A percentile compares a stretch with the other conserved stretches of the same genome.
These are phyloP conservation scores for Ustilago crameri DNA, from an alignment of 1,284 basidiomycete species.

Conservation along the genomic window DNA sequence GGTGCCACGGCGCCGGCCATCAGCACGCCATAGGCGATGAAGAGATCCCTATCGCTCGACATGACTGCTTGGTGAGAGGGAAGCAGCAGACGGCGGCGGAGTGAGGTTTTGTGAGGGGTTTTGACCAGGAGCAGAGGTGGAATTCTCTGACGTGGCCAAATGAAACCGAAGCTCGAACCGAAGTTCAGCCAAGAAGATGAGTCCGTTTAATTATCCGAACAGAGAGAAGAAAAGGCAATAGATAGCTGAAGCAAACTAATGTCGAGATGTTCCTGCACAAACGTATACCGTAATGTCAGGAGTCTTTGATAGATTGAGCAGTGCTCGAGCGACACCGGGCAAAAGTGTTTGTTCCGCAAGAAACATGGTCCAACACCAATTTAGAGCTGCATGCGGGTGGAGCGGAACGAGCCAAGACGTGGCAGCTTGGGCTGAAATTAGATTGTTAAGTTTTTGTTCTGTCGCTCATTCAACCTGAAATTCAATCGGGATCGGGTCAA, in stretches of 20 bases:
- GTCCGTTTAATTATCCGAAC: no score
- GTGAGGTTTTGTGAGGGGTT: neutral
- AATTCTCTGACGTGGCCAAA: constrained; percentile 21
- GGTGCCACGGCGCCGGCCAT: constrained; percentile 54
- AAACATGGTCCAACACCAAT: no score
- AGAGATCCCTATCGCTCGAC: constrained; percentile 49
- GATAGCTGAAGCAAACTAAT: no score
- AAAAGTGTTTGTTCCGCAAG: no score
- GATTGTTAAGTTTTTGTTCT: neutral
- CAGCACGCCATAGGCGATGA: constrained; percentile 58
- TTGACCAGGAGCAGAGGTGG: neutral
- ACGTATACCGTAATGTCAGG: no score
- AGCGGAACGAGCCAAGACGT: neutral
- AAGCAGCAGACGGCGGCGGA: neutral
- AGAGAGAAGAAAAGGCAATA: no score
- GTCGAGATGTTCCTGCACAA: no score
- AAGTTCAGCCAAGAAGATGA: no score
- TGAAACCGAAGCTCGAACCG: constrained; percentile 11
- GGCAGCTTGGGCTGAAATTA: neutral
- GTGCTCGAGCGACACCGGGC: no score
- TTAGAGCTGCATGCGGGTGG: constrained; percentile 1
- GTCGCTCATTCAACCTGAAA: no score
- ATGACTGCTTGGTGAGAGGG: constrained; percentile 12
- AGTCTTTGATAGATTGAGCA: no score
- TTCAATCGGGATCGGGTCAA: neutral